phyloP scores from a whole-genome alignment of 441 rosid species.

The Brassica balearica region DNA sequence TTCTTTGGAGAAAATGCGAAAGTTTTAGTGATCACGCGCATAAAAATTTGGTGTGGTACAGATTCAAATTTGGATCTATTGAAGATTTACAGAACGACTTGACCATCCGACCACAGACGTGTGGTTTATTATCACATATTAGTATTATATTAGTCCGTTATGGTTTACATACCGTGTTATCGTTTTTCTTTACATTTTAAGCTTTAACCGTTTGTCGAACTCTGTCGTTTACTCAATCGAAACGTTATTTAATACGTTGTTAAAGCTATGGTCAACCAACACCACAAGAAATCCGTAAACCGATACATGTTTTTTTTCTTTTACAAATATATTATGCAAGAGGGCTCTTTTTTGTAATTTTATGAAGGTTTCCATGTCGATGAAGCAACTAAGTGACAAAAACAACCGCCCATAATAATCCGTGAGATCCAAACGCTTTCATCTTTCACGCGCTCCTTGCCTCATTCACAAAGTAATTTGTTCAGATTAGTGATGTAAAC shows the following conservation, averaged over 20 bases:
- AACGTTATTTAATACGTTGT: background rate
- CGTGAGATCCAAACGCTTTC: constrained; percentile 35
- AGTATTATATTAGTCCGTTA: background rate
- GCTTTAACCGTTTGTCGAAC: background rate
- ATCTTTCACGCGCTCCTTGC: constrained; percentile 27
- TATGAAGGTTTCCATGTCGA: constrained; percentile 4
- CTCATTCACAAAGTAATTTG: background rate
- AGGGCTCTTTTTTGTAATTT: background rate
- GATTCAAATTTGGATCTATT: too few species aligned
- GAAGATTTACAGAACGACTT: too few species aligned
- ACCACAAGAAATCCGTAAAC: background rate
- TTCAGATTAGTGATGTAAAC: background rate
- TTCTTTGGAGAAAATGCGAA: too few species aligned
- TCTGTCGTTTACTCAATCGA: background rate
- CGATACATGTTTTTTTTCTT: background rate
- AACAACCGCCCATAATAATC: constrained; percentile 28
- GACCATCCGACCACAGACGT: too few species aligned
- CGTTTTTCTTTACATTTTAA: background rate
- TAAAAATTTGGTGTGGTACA: too few species aligned
- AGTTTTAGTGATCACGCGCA: too few species aligned
- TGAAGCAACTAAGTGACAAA: constrained; percentile 40
- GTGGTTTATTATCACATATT: too few species aligned
- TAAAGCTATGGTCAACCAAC: constrained; percentile 11
- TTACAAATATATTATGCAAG: background rate
- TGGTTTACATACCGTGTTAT: background rate